A percentile compares a stretch with the other conserved stretches of the same genome.
Conservation (phyloP, 1,139 yeast genomes). For the Debaryomyces nepalensis region DNA sequence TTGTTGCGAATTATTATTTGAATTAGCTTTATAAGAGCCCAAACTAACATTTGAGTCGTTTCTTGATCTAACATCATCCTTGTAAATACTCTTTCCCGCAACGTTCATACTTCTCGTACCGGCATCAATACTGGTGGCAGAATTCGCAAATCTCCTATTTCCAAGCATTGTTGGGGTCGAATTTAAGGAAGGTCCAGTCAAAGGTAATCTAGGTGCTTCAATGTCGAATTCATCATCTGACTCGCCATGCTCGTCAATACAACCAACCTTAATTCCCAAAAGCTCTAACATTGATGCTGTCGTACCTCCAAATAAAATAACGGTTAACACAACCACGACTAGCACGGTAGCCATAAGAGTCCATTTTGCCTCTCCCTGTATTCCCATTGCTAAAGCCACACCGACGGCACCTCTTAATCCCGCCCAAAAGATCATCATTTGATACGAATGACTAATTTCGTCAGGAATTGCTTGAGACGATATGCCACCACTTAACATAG, state of each 20-base stretch:
- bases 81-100: conserved; percentile 15
- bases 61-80: conserved; percentile 29
- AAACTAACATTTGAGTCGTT: conserved; percentile 34
- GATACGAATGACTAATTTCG: conserved; percentile 93
- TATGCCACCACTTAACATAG: conserved; percentile 45
- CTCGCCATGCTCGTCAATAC: conserved; percentile 71
- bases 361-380: conserved; percentile 92
- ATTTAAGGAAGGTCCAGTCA: conserved; percentile 19
- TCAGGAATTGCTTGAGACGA: conserved; percentile 61
- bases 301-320: conserved; percentile 96
- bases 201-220: conserved; percentile 66
- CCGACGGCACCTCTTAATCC: conserved; percentile 99
- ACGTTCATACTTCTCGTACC: conserved; percentile 10
- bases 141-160: conserved; percentile 35
- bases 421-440: conserved; percentile 99
- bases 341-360: conserved; percentile 90
- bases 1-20: conserved; percentile 6
- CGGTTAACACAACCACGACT: conserved; percentile 95
- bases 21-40: conserved; percentile 22
- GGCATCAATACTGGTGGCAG: conserved; percentile 13
- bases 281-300: conserved; percentile 98
- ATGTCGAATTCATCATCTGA: conserved; percentile 96
- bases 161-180: conserved; percentile 29
- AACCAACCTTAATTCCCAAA: conserved; percentile 89
- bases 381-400: conserved; percentile 96